Conservation (phyloP, 192 early-diverging fungal species). For the Coemansia sp. region DNA sequence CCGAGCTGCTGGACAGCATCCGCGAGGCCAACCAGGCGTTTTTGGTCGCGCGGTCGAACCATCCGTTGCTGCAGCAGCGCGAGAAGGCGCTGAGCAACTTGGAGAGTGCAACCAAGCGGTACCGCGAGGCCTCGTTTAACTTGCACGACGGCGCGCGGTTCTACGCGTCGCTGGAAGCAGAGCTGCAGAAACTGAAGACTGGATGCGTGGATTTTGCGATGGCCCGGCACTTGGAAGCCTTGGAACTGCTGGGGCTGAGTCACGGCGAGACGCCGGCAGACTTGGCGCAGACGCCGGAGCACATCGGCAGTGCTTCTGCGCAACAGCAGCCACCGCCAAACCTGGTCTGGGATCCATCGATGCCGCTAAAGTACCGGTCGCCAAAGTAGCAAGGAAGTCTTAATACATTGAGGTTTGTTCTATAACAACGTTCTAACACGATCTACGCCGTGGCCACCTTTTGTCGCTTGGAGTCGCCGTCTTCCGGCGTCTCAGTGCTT, state of each 20-base stretch:
- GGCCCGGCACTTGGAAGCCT: constrained; percentile 63
- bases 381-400: constrained; percentile 6
- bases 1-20: constrained; percentile 57
- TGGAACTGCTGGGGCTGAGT: constrained; percentile 44
- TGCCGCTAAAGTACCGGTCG: constrained; percentile 37
- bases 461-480: constrained; percentile 14
- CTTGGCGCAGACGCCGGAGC: constrained; percentile 17
- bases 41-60: constrained; percentile 57
- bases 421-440: not conserved
- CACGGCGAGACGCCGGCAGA: constrained; percentile 23
- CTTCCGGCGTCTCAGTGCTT: not conserved
- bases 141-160: constrained; percentile 73
- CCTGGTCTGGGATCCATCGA: constrained; percentile 39
- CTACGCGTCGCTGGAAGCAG: constrained; percentile 64
- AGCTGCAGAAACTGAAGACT: constrained; percentile 57
- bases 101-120: constrained; percentile 70
- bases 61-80: constrained; percentile 58
- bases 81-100: constrained; percentile 75
- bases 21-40: constrained; percentile 64
- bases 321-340: constrained; percentile 14
- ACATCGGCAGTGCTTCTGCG: not conserved
- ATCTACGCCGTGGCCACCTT: not conserved
- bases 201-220: constrained; percentile 70
- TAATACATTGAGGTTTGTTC: not conserved
- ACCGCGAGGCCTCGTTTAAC: constrained; percentile 68